phyloP scores from a whole-genome alignment of 768 basidiomycete genomes.

The Auricularia auricula-judae region DNA sequence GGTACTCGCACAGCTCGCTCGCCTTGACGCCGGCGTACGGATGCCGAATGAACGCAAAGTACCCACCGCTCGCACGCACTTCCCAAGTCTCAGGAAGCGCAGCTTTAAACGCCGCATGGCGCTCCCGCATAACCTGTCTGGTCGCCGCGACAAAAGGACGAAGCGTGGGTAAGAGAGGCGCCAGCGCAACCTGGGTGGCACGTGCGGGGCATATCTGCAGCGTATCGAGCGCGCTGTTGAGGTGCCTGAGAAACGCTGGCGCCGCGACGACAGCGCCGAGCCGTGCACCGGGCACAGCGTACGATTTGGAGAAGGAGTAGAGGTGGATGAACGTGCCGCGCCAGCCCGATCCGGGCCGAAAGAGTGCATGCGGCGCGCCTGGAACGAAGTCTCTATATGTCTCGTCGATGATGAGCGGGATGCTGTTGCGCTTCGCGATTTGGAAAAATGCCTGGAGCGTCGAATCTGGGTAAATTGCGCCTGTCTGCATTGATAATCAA shows the following conservation, averaged over 20 bases:
- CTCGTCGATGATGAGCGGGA: constrained; percentile 76
- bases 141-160: constrained; percentile 40
- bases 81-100: constrained; percentile 44
- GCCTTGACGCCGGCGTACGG: constrained; percentile 41
- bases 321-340: constrained; percentile 51
- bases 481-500: constrained; percentile 34
- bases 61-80: constrained; percentile 57
- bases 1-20: constrained; percentile 40
- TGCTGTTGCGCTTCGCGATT: constrained; percentile 39
- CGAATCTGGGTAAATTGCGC: constrained; percentile 49
- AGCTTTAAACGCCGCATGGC: constrained; percentile 46
- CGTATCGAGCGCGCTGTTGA: constrained; percentile 60
- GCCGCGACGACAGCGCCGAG: constrained; percentile 63
- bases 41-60: constrained; percentile 68
- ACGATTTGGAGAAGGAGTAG: constrained; percentile 74
- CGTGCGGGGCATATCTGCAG: constrained; percentile 74
- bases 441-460: constrained; percentile 48
- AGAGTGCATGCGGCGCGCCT: constrained; percentile 49
- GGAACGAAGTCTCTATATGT: constrained; percentile 77
- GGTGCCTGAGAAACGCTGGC: constrained; percentile 37
- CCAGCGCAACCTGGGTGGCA: constrained; percentile 58
- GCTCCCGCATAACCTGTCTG: constrained; percentile 34
- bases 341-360: constrained; percentile 34
- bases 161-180: constrained; percentile 40
- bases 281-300: constrained; percentile 73